These are phyloP conservation scores for Globisporangium okanoganense DNA, from an alignment of 352 stramenopile genomes.

Conservation along the genomic window DNA sequence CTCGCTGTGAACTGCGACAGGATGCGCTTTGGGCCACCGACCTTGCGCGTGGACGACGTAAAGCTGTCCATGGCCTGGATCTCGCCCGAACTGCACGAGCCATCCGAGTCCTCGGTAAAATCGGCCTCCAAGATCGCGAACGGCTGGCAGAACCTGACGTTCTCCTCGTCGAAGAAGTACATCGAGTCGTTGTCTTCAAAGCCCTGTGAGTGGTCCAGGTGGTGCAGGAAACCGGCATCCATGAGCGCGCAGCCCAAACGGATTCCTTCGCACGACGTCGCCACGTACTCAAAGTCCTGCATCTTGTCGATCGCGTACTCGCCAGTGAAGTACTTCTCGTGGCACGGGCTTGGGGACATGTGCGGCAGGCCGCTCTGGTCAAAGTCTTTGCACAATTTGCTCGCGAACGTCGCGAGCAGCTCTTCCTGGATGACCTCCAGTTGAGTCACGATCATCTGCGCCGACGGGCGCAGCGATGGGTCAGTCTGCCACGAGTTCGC, in stretches of 20 bases:
- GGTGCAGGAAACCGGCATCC: constrained; percentile 58
- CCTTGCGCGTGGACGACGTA: not conserved
- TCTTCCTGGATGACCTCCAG: constrained; percentile 72
- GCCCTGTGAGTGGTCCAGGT: constrained; percentile 30
- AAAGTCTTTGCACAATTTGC: constrained; percentile 43
- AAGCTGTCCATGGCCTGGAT: constrained; percentile 4
- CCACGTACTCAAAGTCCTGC: constrained; percentile 26
- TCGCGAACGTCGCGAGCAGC: constrained; percentile 34
- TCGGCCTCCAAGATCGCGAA: constrained; percentile 34
- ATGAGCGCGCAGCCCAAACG: constrained; percentile 54
- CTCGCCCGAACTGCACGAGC: constrained; percentile 7
- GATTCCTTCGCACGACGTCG: constrained; percentile 26
- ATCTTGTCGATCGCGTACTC: constrained; percentile 31
- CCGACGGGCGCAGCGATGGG: constrained; percentile 40
- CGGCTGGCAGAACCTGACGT: constrained; percentile 35
- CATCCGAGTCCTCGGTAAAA: constrained; percentile 8
- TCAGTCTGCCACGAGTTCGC: constrained; percentile 49
- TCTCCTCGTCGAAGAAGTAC: constrained; percentile 49
- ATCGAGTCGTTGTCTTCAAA: constrained; percentile 30
- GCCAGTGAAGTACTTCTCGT: constrained; percentile 28
- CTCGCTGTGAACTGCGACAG: constrained; percentile 12
- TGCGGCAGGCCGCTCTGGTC: constrained; percentile 9
- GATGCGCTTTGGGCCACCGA: constrained; percentile 1
- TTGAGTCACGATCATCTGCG: constrained; percentile 33
- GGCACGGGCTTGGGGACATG: not conserved